Evolutionary conservation across 257 asterid genomes (phyloP).

Genomic region (Buddleja alternifolia): DNA sequence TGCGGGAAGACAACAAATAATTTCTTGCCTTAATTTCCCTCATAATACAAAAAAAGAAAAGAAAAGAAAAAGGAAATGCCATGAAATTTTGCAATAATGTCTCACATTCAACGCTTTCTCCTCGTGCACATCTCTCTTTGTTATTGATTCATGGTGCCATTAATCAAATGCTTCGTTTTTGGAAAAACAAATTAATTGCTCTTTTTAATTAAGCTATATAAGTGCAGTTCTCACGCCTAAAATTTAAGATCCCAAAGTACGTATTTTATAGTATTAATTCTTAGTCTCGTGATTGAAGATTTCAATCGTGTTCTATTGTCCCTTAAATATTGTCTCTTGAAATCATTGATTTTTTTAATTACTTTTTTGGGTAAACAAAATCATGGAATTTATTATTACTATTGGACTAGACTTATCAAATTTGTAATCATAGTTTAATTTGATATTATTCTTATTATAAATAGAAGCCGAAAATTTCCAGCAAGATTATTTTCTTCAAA

Average conservation of each 20-base stretch:
- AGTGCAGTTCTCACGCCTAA: conserved; percentile 22
- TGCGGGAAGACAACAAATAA: no score
- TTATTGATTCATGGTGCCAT: conserved; percentile 16
- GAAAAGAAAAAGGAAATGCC: no score
- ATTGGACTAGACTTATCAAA: no score
- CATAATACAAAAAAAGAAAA: no score
- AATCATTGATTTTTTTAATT: neutral
- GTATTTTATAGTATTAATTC: neutral
- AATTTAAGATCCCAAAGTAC: conserved; percentile 38
- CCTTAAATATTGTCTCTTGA: conserved; percentile 22
- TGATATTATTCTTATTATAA: no score
- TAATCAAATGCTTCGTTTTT: conserved; percentile 33
- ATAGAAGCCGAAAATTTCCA: no score
- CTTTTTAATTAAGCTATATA: neutral
- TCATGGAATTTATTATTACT: no score
- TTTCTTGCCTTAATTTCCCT: no score
- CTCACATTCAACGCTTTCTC: conserved; percentile 57
- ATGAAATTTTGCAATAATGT: conserved; percentile 38
- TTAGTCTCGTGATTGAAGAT: conserved; percentile 36
- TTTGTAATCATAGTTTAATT: no score
- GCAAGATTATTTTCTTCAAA: no score
- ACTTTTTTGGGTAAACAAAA: no score
- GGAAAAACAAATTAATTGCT: conserved; percentile 19
- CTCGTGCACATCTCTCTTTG: conserved; percentile 43
- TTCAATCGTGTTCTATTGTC: conserved; percentile 15